A percentile compares a stretch with the other conserved stretches of the same genome.
phyloP scores from a whole-genome alignment of 2,329 filamentous ascomycete species.

The Sarocladium brachiariae region DNA sequence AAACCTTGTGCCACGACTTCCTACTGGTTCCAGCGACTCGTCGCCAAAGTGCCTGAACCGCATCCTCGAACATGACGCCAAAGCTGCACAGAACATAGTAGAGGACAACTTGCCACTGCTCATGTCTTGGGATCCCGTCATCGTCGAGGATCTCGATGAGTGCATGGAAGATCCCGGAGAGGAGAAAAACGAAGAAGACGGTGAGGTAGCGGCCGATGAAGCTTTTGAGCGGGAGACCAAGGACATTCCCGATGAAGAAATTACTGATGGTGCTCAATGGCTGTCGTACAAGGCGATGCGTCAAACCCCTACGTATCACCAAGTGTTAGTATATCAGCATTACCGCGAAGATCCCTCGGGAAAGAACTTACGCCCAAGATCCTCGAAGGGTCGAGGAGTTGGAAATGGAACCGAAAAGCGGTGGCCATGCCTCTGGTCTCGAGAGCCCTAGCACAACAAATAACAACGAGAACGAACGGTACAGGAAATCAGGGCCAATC shows the following conservation, averaged over 20 bases:
- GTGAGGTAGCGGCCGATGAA: background rate
- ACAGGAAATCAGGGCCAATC: background rate
- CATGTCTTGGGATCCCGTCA: background rate
- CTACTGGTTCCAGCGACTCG: background rate
- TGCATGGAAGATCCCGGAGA: background rate
- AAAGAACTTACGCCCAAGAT: background rate
- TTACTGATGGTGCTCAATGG: background rate
- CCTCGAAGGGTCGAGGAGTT: background rate
- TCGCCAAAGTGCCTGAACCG: background rate
- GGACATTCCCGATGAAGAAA: background rate
- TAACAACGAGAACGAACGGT: background rate
- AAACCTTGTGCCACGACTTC: background rate
- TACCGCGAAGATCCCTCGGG: too few relatives aligned
- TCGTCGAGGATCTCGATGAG: background rate
- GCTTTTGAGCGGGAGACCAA: background rate
- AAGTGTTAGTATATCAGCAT: too few relatives aligned
- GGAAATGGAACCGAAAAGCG: background rate
- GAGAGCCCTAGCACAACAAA: background rate
- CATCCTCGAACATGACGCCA: background rate
- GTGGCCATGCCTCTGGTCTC: background rate
- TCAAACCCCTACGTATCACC: background rate
- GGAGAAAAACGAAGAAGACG: background rate
- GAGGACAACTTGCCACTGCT: background rate
- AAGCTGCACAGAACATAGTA: background rate
- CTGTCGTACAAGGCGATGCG: background rate